These are phyloP conservation scores for Cadophora malorum DNA, from an alignment of 2,329 filamentous ascomycete species.

Conservation along the genomic window DNA sequence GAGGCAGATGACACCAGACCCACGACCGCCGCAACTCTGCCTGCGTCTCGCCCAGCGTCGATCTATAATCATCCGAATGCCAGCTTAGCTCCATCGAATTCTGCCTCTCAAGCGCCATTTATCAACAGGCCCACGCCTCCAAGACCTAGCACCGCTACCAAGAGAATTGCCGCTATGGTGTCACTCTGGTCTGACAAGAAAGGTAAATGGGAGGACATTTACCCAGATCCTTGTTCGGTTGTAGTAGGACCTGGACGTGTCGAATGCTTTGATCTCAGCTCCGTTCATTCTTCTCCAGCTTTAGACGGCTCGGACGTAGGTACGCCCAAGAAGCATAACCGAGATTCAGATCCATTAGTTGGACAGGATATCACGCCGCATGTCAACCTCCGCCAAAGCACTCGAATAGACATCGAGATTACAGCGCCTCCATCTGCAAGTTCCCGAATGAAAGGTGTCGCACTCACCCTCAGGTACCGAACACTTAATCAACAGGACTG, in stretches of 20 bases:
- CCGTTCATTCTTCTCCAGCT: slow-evolving; percentile 47
- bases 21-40: slow-evolving; percentile 41
- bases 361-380: slow-evolving; percentile 89
- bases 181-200: slow-evolving; percentile 68
- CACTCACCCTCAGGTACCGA: slow-evolving; percentile 74
- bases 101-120: slow-evolving; percentile 78
- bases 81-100: slow-evolving; percentile 80
- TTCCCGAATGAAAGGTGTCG: slow-evolving; percentile 71
- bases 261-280: slow-evolving; percentile 57
- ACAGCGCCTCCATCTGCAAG: slow-evolving; percentile 81
- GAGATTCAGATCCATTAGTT: slow-evolving; percentile 42
- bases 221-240: slow-evolving; percentile 58
- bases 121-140: slow-evolving; percentile 49
- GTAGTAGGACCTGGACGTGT: slow-evolving; percentile 64
- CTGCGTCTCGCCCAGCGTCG: slow-evolving; percentile 36
- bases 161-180: slow-evolving; percentile 58
- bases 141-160: slow-evolving; percentile 17
- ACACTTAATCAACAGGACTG: slow-evolving; percentile 79
- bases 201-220: slow-evolving; percentile 65
- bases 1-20: slow-evolving; percentile 40
- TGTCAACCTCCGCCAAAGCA: slow-evolving; percentile 88
- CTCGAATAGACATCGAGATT: slow-evolving; percentile 91
- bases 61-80: slow-evolving; percentile 39
- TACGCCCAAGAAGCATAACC: slow-evolving; percentile 32
- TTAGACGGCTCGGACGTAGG: slow-evolving; percentile 32